Base-by-base conservation (phyloP, 2,329 filamentous ascomycete genomes). In the Colletotrichum acutatum region DNA sequence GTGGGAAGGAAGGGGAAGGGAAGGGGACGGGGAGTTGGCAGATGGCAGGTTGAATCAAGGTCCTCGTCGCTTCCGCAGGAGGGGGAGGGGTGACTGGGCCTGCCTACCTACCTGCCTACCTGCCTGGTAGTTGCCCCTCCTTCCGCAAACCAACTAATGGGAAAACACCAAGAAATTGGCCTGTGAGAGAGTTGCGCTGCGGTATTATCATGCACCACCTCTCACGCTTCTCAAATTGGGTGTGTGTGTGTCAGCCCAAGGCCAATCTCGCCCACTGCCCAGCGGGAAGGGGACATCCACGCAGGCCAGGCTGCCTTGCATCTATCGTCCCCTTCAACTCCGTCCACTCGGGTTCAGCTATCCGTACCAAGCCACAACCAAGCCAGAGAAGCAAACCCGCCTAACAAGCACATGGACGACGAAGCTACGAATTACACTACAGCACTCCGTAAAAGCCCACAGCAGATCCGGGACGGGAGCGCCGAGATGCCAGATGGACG, bases 251-350 rank as follows among this genome's bases (percentile, higher is more conserved):
- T 37, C 58, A 64, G 59, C 59, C 59, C 46, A 46, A 72, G 53
- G 22, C 7, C 19, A 16, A 34, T 12, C 14, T 14, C 14, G 37
- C 37, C 37, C 37, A 16, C 37, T 42, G 70, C 70, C 70, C 60
- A 70, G 60, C 56, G 53, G 62, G 46, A 46, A 72, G 22, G 66
- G 66, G 60, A 46, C 26, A 72, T 69, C 66, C 70, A 72, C n/a
- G 70, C 54, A 60, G 34, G 32, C 66, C 32, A 34, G 70, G 70
- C 56, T 37, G 70, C 49, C 53, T 19, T 70, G 66, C 70, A 70
- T 61, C 30, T 1, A 6, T 9, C 30, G 26, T 9, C 49, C 37
- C 37, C 37, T 42, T 42, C 37, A 42, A 42, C 37, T 42, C 37
- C 37, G 14, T 19, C 37, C 37, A 42, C 37, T 42, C 37, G 37